Evolutionary conservation across 2,329 filamentous ascomycete species (phyloP), one percentile per base, ranked within the genome.

Genomic region (Aspergillus glaucus): DNA sequence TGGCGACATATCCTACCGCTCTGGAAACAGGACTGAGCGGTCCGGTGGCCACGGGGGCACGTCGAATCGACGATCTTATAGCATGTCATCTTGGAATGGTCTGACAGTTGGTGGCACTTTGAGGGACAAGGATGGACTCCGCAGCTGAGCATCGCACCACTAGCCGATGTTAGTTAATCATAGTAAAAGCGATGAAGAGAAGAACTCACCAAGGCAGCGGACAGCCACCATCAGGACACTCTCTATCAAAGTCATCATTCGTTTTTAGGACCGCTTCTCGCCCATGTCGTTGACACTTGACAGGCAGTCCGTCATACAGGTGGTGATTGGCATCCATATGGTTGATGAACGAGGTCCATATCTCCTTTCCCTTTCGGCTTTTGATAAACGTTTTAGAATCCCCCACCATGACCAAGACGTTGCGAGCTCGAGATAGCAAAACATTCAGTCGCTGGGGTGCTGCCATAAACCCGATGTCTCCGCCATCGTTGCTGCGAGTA

Each of bases 141-240:
- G 47, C 86, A 89, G 2, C 61, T 71, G 2, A 88, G 67, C 1
- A 62, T 56, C 0, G 57, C 66, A 1, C 70, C 73, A 62, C 82
- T 58, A 44, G 45, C 1, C 12, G 6, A 28, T 9, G 45, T 43
- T 42, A 53, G 47, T 37, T 14, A 9, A 43, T 10, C 10, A 39
- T 41, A 48, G 4, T 39, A 15, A 15, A 39, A 17, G 36, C 5
- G 6, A 21, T 32, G 44, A 26, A 46, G 67, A 28, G 40, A 14
- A 34, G 26, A 32, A 45, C 15, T 63, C 69, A 84, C 81, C 86
- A 90, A 17, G 72, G 73, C 44, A 80, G 71, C 0, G 69, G 69
- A 53, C 86, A 90, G 0, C 87, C 87, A 4, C 87, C 86, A 59
- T 90, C 84, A 0, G 86, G 86, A 36, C 79, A 85, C 15, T 77